phyloP scores from a whole-genome alignment of 2,329 filamentous ascomycete species.

The Aotearoamyces nothofagi region DNA sequence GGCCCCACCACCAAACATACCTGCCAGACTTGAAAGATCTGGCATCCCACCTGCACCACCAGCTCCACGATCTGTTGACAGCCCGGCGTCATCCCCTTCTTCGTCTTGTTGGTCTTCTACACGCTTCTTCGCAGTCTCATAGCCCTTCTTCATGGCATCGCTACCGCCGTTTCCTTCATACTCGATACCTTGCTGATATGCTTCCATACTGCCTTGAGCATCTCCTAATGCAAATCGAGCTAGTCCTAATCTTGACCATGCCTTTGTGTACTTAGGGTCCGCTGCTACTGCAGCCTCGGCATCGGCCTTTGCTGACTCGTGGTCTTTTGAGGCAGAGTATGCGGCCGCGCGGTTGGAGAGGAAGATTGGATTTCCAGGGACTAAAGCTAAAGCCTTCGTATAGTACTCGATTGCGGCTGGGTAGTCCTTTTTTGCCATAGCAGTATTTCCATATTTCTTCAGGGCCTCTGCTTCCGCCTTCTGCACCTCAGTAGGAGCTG shows the following conservation, averaged over 20 bases:
- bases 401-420: constrained; percentile 68
- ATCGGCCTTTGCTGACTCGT: constrained; percentile 71
- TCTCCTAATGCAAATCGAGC: constrained; percentile 87
- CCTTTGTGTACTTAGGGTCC: constrained; percentile 92
- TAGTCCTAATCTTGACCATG: constrained; percentile 85
- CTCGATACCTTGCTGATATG: constrained; percentile 85
- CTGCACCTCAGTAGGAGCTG: constrained; percentile 29
- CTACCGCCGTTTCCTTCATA: constrained; percentile 87
- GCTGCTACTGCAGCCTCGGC: constrained; percentile 79
- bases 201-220: constrained; percentile 82
- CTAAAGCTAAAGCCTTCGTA: constrained; percentile 67
- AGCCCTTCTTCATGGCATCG: constrained; percentile 95
- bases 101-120: constrained; percentile 55
- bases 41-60: constrained; percentile 48
- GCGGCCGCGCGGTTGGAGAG: constrained; percentile 95
- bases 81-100: constrained; percentile 29
- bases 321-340: constrained; percentile 71
- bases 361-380: constrained; percentile 86
- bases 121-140: constrained; percentile 78
- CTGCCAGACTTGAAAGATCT: constrained; percentile 52
- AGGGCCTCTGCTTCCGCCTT: constrained; percentile 75
- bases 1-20: constrained; percentile 54
- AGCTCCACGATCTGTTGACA: constrained; percentile 32
- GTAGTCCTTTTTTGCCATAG: constrained; percentile 94
- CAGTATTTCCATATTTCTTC: constrained; percentile 83